Conservation (phyloP, 345 rosid genomes). For the Cardamine occulta region DNA sequence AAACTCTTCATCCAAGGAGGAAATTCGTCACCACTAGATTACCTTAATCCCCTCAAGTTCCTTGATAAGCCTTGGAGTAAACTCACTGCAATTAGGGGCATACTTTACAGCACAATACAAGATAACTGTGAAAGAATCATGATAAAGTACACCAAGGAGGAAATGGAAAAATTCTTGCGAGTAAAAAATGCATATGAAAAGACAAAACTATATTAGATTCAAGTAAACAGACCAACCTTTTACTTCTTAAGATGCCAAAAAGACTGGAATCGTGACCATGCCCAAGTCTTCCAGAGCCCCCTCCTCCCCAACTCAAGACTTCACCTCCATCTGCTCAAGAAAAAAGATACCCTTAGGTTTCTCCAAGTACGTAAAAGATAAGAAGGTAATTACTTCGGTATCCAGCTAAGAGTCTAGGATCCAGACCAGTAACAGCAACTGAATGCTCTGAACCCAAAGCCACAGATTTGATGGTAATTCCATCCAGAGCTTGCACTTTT, state of each 20-base stretch:
- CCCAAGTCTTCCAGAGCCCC: constrained; percentile 88
- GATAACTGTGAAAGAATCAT: constrained; percentile 32
- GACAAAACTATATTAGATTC: not conserved
- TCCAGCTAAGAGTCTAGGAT: constrained; percentile 27
- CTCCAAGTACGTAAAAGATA: not conserved
- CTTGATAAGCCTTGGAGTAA: constrained; percentile 91
- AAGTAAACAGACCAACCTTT: constrained; percentile 54
- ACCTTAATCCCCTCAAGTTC: constrained; percentile 87
- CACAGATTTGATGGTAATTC: constrained; percentile 60
- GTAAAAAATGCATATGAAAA: constrained; percentile 16
- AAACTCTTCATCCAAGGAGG: constrained; percentile 5
- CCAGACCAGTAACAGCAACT: constrained; percentile 83
- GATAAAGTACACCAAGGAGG: constrained; percentile 21
- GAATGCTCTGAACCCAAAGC: constrained; percentile 95
- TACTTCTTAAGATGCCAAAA: constrained; percentile 66
- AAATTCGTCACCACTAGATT: constrained; percentile 5
- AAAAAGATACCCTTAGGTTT: constrained; percentile 10
- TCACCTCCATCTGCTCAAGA: constrained; percentile 66
- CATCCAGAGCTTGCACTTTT: constrained; percentile 74
- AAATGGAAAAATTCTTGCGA: not conserved
- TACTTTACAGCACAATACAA: constrained; percentile 30
- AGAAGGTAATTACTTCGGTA: constrained; percentile 11
- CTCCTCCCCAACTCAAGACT: constrained; percentile 92
- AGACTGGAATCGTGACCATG: constrained; percentile 77
- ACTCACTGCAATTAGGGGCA: constrained; percentile 67